A percentile compares a stretch with the other conserved stretches of the same genome.
Evolutionary conservation across 2,329 filamentous ascomycete species (phyloP).

Genomic region (Colletotrichum sp.): DNA sequence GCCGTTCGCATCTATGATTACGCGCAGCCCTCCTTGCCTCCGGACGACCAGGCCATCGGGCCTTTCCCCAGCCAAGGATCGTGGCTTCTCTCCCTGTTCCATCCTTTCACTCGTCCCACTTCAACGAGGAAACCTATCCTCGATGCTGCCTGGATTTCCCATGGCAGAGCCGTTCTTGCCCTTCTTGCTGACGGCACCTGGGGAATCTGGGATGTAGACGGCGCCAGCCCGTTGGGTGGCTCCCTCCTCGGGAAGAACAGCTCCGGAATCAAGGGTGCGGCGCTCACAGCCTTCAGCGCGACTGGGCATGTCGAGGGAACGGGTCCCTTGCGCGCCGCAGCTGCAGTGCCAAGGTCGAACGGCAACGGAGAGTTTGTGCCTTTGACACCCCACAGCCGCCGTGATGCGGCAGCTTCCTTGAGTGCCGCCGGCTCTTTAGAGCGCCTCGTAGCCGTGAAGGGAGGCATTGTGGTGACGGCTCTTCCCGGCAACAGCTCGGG

Average conservation of each 20-base stretch:
- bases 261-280: conserved; percentile 59
- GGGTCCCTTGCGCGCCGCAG: conserved; percentile 49
- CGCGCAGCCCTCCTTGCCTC: conserved; percentile 53
- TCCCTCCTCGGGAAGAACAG: conserved; percentile 54
- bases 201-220: conserved; percentile 71
- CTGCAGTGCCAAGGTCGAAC: conserved; percentile 5
- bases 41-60: conserved; percentile 54
- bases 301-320: conserved; percentile 66
- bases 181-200: conserved; percentile 68
- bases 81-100: conserved; percentile 67
- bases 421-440: conserved; percentile 50
- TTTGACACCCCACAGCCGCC: conserved; percentile 67
- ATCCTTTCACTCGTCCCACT: conserved; percentile 55
- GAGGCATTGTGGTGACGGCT: conserved; percentile 55
- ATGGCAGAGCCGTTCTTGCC: conserved; percentile 62
- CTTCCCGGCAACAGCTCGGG: conserved; percentile 45
- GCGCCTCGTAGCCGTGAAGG: conserved; percentile 54
- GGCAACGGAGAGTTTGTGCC: conserved; percentile 60
- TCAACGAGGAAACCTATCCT: conserved; percentile 62
- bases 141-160: conserved; percentile 65
- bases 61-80: conserved; percentile 63
- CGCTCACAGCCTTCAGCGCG: conserved; percentile 61
- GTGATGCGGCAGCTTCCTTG: conserved; percentile 52
- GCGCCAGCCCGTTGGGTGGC: conserved; percentile 52
- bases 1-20: conserved; percentile 68